These are phyloP conservation scores for Trametes cinnabarina DNA, from an alignment of 768 basidiomycete genomes.

Conservation along the genomic window DNA sequence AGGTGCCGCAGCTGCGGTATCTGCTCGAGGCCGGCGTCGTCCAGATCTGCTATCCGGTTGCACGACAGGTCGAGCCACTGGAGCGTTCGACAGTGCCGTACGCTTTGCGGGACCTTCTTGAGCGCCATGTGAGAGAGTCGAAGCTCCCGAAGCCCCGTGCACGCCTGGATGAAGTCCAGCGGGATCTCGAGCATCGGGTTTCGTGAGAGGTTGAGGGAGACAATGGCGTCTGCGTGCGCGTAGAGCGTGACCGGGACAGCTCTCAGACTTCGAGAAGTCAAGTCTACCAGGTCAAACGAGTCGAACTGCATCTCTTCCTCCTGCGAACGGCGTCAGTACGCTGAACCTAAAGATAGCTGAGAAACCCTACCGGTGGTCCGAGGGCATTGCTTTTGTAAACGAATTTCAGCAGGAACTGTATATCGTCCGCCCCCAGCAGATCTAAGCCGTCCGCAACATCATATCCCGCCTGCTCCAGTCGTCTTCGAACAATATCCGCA, in stretches of 20 bases:
- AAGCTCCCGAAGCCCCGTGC: constrained; percentile 78
- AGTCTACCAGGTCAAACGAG: constrained; percentile 74
- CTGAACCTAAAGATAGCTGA: not conserved
- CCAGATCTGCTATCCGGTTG: constrained; percentile 87
- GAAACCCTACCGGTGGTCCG: constrained; percentile 57
- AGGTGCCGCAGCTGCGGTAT: constrained; percentile 69
- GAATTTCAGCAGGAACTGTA: constrained; percentile 85
- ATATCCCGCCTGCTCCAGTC: constrained; percentile 89
- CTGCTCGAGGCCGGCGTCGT: constrained; percentile 79
- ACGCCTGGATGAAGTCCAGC: constrained; percentile 92
- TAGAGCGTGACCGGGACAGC: constrained; percentile 89
- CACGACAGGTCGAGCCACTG: constrained; percentile 84
- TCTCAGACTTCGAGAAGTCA: constrained; percentile 75
- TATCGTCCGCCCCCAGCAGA: constrained; percentile 70
- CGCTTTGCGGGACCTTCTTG: constrained; percentile 85
- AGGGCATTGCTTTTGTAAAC: constrained; percentile 80
- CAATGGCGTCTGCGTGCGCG: constrained; percentile 77
- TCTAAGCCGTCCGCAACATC: constrained; percentile 77
- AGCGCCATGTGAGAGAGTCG: constrained; percentile 89
- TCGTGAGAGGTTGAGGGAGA: constrained; percentile 82
- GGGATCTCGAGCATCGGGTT: constrained; percentile 97
- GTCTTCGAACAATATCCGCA: constrained; percentile 76
- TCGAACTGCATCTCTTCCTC: constrained; percentile 74
- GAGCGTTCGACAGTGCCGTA: constrained; percentile 71
- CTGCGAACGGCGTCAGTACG: constrained; percentile 35